A percentile compares a stretch with the other conserved stretches of the same genome.
Evolutionary conservation across 768 basidiomycete species (phyloP).

Genomic region (Multifurca ochricompacta): DNA sequence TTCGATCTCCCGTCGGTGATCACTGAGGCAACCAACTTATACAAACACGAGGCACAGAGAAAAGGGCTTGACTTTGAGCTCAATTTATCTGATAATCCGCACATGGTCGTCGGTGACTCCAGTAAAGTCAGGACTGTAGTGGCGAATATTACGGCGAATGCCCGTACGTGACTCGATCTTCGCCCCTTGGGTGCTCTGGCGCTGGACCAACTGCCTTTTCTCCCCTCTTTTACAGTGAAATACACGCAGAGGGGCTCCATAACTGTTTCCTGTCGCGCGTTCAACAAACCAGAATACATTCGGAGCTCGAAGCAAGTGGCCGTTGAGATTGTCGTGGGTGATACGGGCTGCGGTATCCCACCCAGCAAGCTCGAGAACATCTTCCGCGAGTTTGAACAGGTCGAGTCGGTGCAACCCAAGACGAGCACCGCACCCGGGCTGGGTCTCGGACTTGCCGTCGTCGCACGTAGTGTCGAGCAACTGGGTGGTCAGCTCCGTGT

Average conservation of each 20-base stretch:
- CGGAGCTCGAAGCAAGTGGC: slow-evolving; percentile 39
- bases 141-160: slow-evolving; percentile 71
- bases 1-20: slow-evolving; percentile 60
- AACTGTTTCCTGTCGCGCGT: slow-evolving; percentile 46
- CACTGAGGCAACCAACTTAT: slow-evolving; percentile 52
- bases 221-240: slow-evolving; percentile 44
- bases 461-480: slow-evolving; percentile 73
- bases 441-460: slow-evolving; percentile 71
- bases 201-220: slow-evolving; percentile 2
- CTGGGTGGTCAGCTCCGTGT: slow-evolving; percentile 73
- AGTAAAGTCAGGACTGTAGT: slow-evolving; percentile 71
- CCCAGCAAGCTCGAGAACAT: slow-evolving; percentile 61
- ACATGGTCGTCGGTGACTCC: slow-evolving; percentile 60
- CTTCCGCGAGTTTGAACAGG: slow-evolving; percentile 74
- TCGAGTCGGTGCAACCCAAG: slow-evolving; percentile 44
- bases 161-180: slow-evolving; percentile 43
- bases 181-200: no score
- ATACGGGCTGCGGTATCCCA: slow-evolving; percentile 68
- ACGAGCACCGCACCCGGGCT: slow-evolving; percentile 35
- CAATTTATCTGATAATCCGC: slow-evolving; percentile 46
- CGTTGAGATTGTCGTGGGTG: slow-evolving; percentile 62
- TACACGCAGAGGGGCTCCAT: slow-evolving; percentile 59
- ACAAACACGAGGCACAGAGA: slow-evolving; percentile 57
- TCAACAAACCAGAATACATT: slow-evolving; percentile 44
- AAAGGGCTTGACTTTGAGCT: slow-evolving; percentile 52